phyloP scores from a whole-genome alignment of 75 land plant genomes.

The Pinus tabuliformis region DNA sequence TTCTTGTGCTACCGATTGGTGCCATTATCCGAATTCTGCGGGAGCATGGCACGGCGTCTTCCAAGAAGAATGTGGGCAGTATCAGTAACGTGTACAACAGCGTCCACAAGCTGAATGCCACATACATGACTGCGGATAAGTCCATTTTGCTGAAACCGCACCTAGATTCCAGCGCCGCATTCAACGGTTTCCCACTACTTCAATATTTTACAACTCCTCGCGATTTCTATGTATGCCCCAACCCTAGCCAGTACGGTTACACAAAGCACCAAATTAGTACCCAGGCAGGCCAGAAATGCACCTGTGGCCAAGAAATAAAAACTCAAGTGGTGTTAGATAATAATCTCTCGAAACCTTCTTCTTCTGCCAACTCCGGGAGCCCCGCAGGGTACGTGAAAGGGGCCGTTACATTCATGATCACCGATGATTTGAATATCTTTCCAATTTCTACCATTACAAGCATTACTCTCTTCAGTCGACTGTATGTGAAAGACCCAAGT shows the following conservation, averaged over 20 bases:
- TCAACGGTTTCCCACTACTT: not conserved
- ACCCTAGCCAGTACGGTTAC: not conserved
- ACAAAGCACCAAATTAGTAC: not conserved
- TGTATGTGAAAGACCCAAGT: slow-evolving; percentile 26
- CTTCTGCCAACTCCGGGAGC: not conserved
- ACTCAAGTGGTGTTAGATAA: not conserved
- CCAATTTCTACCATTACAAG: slow-evolving; percentile 40
- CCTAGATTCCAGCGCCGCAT: not conserved
- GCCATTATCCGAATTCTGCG: slow-evolving; percentile 27
- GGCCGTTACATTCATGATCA: slow-evolving; percentile 40
- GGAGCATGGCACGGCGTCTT: not conserved
- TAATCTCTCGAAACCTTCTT: too few species aligned
- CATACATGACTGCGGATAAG: not conserved
- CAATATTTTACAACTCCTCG: not conserved
- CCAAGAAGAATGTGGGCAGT: slow-evolving; percentile 15
- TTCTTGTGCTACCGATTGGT: slow-evolving; percentile 37
- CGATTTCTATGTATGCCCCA: not conserved
- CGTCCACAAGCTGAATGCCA: slow-evolving; percentile 16
- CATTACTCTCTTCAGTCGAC: slow-evolving; percentile 31
- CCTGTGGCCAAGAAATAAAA: not conserved
- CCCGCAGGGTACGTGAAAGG: slow-evolving; percentile 37
- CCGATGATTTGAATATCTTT: slow-evolving; percentile 38
- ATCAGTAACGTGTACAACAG: slow-evolving; percentile 28
- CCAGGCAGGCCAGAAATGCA: not conserved
- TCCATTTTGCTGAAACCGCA: not conserved